These are phyloP conservation scores for Plenodomus tracheiphilus DNA, from an alignment of 2,329 filamentous ascomycete species.

Conservation along the genomic window DNA sequence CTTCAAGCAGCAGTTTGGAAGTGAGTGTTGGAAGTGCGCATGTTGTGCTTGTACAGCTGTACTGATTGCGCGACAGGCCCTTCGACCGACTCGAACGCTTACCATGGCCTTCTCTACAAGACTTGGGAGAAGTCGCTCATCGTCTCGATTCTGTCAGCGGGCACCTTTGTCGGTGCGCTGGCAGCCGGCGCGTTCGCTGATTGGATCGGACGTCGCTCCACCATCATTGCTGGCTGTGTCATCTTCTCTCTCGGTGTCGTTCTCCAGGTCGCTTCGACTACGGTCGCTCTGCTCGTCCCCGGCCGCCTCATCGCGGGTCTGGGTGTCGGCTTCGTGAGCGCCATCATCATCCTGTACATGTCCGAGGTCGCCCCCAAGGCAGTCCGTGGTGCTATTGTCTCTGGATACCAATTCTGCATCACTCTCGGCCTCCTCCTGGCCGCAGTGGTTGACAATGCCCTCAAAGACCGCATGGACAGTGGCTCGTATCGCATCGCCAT, in stretches of 20 bases:
- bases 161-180: constrained; percentile 77
- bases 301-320: constrained; percentile 46
- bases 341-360: constrained; percentile 70
- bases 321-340: constrained; percentile 46
- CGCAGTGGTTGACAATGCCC: constrained; percentile 73
- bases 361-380: constrained; percentile 74
- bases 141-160: constrained; percentile 80
- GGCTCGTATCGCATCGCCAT: constrained; percentile 77
- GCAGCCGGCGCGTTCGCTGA: constrained; percentile 71
- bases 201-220: constrained; percentile 69
- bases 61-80: constrained; percentile 60
- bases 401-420: constrained; percentile 80
- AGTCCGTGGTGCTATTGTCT: constrained; percentile 76
- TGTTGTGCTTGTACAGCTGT: neutral
- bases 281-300: constrained; percentile 39
- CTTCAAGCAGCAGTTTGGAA: constrained; percentile 41
- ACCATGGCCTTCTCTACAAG: constrained; percentile 36
- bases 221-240: constrained; percentile 49
- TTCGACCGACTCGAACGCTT: constrained; percentile 45
- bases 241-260: constrained; percentile 46
- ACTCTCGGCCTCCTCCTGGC: constrained; percentile 78
- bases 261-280: constrained; percentile 42
- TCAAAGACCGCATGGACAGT: constrained; percentile 63
- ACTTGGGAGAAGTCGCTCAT: constrained; percentile 67
- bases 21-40: constrained; percentile 40